phyloP scores from a whole-genome alignment of 257 asterid genomes.

The Lantana camara region DNA sequence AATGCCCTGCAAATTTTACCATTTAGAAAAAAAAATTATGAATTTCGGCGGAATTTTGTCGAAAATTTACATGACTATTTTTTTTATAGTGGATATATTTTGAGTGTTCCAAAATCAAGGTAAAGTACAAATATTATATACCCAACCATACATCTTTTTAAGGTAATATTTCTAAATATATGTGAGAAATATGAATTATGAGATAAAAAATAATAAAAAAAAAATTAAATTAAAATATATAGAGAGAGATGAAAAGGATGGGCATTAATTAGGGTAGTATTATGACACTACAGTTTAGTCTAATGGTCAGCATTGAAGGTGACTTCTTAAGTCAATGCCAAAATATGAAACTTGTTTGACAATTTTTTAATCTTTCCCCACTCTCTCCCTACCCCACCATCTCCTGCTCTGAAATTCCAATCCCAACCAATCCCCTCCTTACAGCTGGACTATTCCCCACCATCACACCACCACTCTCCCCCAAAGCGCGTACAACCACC shows the following conservation, averaged over 20 bases:
- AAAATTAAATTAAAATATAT: no score
- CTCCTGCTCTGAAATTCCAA: constrained; percentile 52
- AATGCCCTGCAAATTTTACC: no score
- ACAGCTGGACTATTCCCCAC: constrained; percentile 32
- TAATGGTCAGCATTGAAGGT: constrained; percentile 31
- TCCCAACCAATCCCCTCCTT: constrained; percentile 42
- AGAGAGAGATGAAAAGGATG: neutral
- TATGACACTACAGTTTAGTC: neutral
- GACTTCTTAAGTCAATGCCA: constrained; percentile 54
- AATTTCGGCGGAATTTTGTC: no score
- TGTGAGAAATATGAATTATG: no score
- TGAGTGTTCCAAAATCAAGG: no score
- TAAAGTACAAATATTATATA: no score
- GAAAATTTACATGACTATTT: no score
- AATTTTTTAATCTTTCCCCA: constrained; percentile 31
- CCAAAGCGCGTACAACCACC: neutral
- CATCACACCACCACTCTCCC: constrained; percentile 17
- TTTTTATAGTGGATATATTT: no score
- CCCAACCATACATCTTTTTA: no score
- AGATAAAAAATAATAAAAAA: no score
- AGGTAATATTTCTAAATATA: no score
- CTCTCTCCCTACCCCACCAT: constrained; percentile 31
- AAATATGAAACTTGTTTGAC: constrained; percentile 48
- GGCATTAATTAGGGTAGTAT: constrained; percentile 4
- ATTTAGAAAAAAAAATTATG: no score